Evolutionary conservation across 208 protist genomes (phyloP), one percentile per base, ranked within the genome.

Genomic region (Porcisia deanei): DNA sequence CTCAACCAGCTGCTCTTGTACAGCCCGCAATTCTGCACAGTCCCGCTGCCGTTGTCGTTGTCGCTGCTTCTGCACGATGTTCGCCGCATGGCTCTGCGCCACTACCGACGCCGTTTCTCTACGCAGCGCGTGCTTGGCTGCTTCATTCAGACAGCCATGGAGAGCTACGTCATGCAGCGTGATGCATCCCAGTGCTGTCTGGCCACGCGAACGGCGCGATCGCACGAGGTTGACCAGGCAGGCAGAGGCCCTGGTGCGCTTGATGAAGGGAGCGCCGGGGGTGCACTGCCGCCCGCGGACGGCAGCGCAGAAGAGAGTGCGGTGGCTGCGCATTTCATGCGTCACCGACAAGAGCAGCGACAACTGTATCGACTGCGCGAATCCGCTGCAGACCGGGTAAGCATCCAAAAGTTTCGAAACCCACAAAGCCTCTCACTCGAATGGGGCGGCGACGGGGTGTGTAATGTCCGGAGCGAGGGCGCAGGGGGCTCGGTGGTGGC

Each of bases 81-180:
- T 47, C 70, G 77, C 16, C 87, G 90, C 55, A 93, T 96, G 91
- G 85, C 91, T 6, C 88, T 96, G 70, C 86, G 88, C 25, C 85
- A 89, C 71, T 92, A 88, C 68, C 85, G 90, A 25, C 73, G 79
- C 47, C 73, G 83, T 39, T 37, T 85, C 53, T 66, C 71, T 20
- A 76, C 73, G 3, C 82, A 89, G 71, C 83, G 71, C 52, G 63
- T 71, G 58, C 69, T 77, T 43, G 68, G 84, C 74, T 88, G 91
- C 73, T 98, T 98, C 67, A 83, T 94, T 16, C 91, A 94, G 64
- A 71, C 90, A 22, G 79, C 80, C 54, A 81, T 91, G 49, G 94
- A 96, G 75, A 88, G 81, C 81, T 96, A 91, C 78, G 79, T 90
- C 45, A 77, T 88, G 30, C 85, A 90, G 69, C 82, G 82, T 6